Evolutionary conservation across 805 yeast genomes (phyloP).

Genomic region (Pichia sporocuriosa): DNA sequence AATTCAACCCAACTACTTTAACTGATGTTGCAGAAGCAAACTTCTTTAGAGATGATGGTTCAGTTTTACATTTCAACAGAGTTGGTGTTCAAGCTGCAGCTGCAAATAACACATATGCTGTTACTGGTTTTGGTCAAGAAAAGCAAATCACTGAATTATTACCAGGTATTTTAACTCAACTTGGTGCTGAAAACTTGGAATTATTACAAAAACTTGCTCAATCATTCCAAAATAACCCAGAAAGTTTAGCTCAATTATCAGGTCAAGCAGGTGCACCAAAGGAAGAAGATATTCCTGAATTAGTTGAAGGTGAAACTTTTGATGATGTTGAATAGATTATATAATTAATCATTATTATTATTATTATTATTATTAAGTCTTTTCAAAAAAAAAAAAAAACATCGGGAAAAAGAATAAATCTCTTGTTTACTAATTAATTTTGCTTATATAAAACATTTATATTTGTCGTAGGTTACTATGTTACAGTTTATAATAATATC

Average conservation of each 20-base stretch:
- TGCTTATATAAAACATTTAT: no score
- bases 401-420: no score
- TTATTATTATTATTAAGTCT: not conserved
- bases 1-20: conserved; percentile 82
- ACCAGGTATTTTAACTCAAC: conserved; percentile 91
- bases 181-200: conserved; percentile 92
- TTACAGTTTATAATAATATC: no score
- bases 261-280: conserved; percentile 35
- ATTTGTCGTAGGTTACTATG: no score
- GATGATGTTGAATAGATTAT: conserved; percentile 37
- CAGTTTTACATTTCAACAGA: conserved; percentile 90
- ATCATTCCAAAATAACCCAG: conserved; percentile 60
- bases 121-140: conserved; percentile 93
- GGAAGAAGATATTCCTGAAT: conserved; percentile 64
- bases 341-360: not conserved
- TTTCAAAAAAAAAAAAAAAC: not conserved
- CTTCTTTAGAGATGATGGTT: conserved; percentile 95
- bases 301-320: conserved; percentile 85
- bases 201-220: conserved; percentile 85
- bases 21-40: conserved; percentile 94
- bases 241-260: conserved; percentile 29
- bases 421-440: no score
- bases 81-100: conserved; percentile 94
- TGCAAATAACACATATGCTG: conserved; percentile 84
- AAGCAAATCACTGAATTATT: conserved; percentile 86